phyloP scores from a whole-genome alignment of 2,329 filamentous ascomycete species.

The Ceratocystis alfenasii region DNA sequence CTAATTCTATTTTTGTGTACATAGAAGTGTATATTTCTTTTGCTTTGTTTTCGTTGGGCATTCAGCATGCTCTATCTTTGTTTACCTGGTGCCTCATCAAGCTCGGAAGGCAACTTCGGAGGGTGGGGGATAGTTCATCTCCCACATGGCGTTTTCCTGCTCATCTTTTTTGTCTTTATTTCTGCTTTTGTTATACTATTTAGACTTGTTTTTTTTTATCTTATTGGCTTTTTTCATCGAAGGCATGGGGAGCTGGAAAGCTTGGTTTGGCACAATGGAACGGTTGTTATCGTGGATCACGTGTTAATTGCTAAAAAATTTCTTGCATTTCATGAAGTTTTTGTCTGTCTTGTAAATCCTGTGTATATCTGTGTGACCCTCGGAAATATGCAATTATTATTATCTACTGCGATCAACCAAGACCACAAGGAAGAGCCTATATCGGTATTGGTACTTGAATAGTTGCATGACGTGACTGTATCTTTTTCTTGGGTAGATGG shows the following conservation, averaged over 20 bases:
- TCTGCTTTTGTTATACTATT: background rate
- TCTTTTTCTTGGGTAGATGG: no score
- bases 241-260: no score
- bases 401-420: no score
- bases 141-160: background rate
- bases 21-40: background rate
- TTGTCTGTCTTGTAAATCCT: no score
- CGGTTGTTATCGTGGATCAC: background rate
- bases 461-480: no score
- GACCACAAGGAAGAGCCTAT: no score
- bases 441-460: no score
- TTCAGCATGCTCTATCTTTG: slow-evolving; percentile 12
- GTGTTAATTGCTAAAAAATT: no score
- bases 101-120: background rate
- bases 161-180: background rate
- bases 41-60: slow-evolving; percentile 5
- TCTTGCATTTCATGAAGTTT: no score
- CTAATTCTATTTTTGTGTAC: slow-evolving; percentile 11
- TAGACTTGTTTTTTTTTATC: background rate
- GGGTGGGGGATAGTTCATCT: background rate
- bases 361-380: no score
- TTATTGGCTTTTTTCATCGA: background rate
- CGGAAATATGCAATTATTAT: no score
- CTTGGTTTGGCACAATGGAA: background rate
- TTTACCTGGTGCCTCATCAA: background rate